Percentiles rank a stretch among this genome's conserved stretches.
phyloP scores from a whole-genome alignment of 106 monocot species.

The Allium sativum region DNA sequence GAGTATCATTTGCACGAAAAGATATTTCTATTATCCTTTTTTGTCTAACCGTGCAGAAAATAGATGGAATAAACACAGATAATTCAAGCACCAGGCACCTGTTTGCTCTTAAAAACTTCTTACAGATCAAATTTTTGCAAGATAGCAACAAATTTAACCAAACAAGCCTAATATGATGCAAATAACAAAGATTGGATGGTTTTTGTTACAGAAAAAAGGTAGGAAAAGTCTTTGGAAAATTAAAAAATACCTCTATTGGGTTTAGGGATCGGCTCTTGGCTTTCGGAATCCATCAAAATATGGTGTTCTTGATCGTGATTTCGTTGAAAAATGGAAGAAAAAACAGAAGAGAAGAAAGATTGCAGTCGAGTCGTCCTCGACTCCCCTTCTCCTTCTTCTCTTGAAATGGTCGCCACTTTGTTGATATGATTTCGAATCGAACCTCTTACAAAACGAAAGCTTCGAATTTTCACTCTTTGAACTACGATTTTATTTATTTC shows the following conservation, averaged over 20 bases:
- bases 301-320: conserved; percentile 4
- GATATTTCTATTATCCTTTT: too few relatives aligned
- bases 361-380: conserved; percentile 15
- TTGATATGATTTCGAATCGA: too few relatives aligned
- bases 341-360: conserved; percentile 12
- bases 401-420: not conserved
- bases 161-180: not conserved
- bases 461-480: too few relatives aligned
- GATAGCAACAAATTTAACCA: not conserved
- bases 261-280: not conserved
- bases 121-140: not conserved
- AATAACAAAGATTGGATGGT: not conserved
- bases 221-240: not conserved
- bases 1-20: too few relatives aligned
- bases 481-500: too few relatives aligned
- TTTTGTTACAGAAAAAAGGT: not conserved
- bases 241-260: not conserved
- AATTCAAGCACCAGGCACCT: not conserved
- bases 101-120: too few relatives aligned
- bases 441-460: too few relatives aligned
- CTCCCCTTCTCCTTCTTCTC: conserved; percentile 1
- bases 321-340: conserved; percentile 4
- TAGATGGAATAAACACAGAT: not conserved
- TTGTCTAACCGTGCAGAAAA: not conserved
- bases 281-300: conserved; percentile 8